Base-by-base conservation (phyloP, 768 basidiomycete species). In the Agaricus blazei region DNA sequence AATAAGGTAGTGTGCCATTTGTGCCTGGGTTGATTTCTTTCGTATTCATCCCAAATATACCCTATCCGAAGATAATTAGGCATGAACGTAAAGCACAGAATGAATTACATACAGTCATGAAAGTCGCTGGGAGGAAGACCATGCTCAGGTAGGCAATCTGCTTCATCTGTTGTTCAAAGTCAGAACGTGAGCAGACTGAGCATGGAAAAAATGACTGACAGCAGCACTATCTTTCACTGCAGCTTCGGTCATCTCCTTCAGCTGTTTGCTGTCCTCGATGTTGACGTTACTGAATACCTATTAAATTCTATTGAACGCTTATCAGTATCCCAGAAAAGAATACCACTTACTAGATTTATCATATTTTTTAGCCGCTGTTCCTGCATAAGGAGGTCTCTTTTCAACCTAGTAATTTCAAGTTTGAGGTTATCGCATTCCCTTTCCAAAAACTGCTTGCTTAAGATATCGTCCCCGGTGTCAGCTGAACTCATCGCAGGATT, bases 71-170 rank as follows among this genome's bases (percentile, higher is more conserved):
- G 45, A 41, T 24, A 34, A 23, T 42, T 26, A 27, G 11, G 27
- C 23, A 27, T 27, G 27, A 24, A 23, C 34, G n/a, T 14, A 27
- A 56, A 14, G 3, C n/a, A n/a, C 36, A 36, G n/a, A 38, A n/a
- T 11, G 15, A 48, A 34, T 42, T 14, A 54, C 75, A 45, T 63
- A 79, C 78, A 54, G 80, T 74, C 24, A 71, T 67, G 52, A 84
- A 80, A 9, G 78, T 77, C 0, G 81, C 79, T 2, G 84, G 84
- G 3, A 85, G 68, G 65, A 84, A 85, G 19, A 81, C 60, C 81
- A 85, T 84, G 1, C 80, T 79, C 9, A 85, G 68, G 60, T 84
- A 85, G 0, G 82, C 77, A 44, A 85, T 78, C 65, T 84, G 78
- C 52, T 76, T 79, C 78, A 79, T 81, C 65, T 65, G 52, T 28